Conservation (phyloP, 495 filamentous ascomycete genomes). For the Podospora australis region DNA sequence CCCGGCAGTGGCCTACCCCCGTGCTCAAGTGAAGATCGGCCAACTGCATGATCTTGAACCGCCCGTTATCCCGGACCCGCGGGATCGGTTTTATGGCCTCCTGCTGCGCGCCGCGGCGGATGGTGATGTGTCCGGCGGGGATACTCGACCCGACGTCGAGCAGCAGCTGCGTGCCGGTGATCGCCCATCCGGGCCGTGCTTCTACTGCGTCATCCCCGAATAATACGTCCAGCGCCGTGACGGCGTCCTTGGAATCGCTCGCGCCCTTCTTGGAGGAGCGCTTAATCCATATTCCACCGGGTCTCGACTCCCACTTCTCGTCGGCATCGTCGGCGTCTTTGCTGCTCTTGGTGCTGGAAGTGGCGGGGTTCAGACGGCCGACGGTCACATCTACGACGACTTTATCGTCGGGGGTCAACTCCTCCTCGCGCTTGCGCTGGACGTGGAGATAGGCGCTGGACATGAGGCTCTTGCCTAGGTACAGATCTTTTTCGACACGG, state of each 20-base stretch:
- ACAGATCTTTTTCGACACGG: conserved; percentile 87
- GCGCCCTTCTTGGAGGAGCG: conserved; percentile 67
- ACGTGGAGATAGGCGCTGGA: conserved; percentile 79
- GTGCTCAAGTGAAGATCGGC: conserved; percentile 90
- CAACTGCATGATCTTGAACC: conserved; percentile 94
- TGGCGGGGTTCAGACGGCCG: conserved; percentile 63
- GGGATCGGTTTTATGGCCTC: conserved; percentile 59
- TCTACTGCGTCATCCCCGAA: conserved; percentile 94
- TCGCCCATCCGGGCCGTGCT: conserved; percentile 72
- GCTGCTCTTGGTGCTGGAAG: conserved; percentile 44
- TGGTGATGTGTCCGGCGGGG: conserved; percentile 63
- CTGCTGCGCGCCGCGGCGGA: conserved; percentile 61
- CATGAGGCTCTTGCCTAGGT: conserved; percentile 65
- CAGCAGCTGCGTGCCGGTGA: conserved; percentile 58
- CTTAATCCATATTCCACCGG: conserved; percentile 82
- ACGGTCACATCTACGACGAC: conserved; percentile 80
- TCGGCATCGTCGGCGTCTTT: conserved; percentile 31
- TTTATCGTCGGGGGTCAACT: conserved; percentile 64
- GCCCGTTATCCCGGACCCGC: conserved; percentile 76
- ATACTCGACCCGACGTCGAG: conserved; percentile 55
- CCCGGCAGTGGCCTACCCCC: conserved; percentile 75
- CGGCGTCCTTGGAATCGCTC: conserved; percentile 66
- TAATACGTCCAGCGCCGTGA: conserved; percentile 84
- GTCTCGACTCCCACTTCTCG: conserved; percentile 76
- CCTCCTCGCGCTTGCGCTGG: conserved; percentile 81